Evolutionary conservation across 805 yeast species (phyloP).

Genomic region (Metschnikowia drakensbergensis): DNA sequence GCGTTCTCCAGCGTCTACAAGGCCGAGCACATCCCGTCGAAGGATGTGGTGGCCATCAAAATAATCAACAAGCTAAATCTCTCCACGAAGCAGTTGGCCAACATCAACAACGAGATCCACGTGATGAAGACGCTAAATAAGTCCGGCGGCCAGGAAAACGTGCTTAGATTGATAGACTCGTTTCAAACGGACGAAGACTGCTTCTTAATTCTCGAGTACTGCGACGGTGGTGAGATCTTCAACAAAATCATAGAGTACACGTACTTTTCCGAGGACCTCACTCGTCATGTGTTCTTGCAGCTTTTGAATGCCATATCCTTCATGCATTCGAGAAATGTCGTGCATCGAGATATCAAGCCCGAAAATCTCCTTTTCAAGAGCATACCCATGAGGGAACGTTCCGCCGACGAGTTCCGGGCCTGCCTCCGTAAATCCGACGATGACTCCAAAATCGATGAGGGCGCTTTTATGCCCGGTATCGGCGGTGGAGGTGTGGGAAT

Average conservation of each 20-base stretch:
- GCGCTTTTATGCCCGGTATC: conserved; percentile 68
- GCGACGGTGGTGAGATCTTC: conserved; percentile 76
- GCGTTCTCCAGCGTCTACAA: conserved; percentile 75
- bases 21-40: conserved; percentile 42
- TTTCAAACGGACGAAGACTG: conserved; percentile 59
- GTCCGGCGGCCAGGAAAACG: conserved; percentile 50
- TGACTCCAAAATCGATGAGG: conserved; percentile 76
- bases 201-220: conserved; percentile 68
- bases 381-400: conserved; percentile 43
- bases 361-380: conserved; percentile 69
- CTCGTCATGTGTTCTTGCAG: conserved; percentile 61
- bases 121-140: conserved; percentile 57
- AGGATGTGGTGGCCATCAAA: conserved; percentile 49
- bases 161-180: conserved; percentile 62
- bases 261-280: conserved; percentile 60
- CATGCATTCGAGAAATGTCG: conserved; percentile 72
- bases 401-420: conserved; percentile 35
- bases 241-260: conserved; percentile 64
- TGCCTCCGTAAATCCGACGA: conserved; percentile 64
- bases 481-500: conserved; percentile 93
- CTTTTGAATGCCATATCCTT: conserved; percentile 63
- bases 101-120: conserved; percentile 76
- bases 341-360: conserved; percentile 81
- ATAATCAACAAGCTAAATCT: conserved; percentile 66
- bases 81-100: conserved; percentile 57